Conservation (phyloP, 1,139 yeast species). For the Taphrina sp. region DNA sequence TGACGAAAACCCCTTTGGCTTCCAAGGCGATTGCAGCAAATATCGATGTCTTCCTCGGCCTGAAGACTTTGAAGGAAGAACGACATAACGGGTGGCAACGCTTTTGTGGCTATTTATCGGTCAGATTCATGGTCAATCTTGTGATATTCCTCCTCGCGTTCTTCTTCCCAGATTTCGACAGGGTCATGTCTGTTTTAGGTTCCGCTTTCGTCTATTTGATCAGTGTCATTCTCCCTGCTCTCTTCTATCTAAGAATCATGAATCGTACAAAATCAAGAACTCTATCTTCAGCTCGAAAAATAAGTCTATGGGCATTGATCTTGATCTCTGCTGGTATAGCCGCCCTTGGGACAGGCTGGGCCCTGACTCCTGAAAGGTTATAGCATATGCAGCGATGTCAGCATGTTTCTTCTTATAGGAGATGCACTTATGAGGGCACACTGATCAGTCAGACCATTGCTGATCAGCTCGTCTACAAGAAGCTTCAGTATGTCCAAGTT, state of each 20-base stretch:
- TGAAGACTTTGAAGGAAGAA: slow-evolving; percentile 39
- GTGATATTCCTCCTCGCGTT: slow-evolving; percentile 55
- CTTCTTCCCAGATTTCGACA: slow-evolving; percentile 72
- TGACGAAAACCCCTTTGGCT: slow-evolving; percentile 82
- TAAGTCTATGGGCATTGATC: slow-evolving; percentile 44
- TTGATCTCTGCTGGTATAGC: slow-evolving; percentile 41
- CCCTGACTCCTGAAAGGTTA: slow-evolving; percentile 37
- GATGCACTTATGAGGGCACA: too few relatives aligned
- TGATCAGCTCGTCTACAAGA: too few relatives aligned
- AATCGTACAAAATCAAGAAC: slow-evolving; percentile 39
- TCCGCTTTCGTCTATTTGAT: slow-evolving; percentile 76
- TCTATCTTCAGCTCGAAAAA: neutral
- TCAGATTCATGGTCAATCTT: slow-evolving; percentile 48
- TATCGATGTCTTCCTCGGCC: slow-evolving; percentile 51
- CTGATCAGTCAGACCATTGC: too few relatives aligned
- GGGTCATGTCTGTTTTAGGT: slow-evolving; percentile 78
- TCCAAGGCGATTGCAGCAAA: slow-evolving; percentile 84
- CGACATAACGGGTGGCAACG: slow-evolving; percentile 38
- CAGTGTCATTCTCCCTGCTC: slow-evolving; percentile 75
- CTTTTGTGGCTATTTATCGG: slow-evolving; percentile 35
- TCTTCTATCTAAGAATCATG: slow-evolving; percentile 65
- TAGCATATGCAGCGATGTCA: too few relatives aligned
- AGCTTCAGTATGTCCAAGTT: too few relatives aligned
- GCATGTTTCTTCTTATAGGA: too few relatives aligned
- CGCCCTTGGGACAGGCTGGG: slow-evolving; percentile 44